Conservation (phyloP, 257 asterid genomes). For the Galeopsis tetrahit region DNA sequence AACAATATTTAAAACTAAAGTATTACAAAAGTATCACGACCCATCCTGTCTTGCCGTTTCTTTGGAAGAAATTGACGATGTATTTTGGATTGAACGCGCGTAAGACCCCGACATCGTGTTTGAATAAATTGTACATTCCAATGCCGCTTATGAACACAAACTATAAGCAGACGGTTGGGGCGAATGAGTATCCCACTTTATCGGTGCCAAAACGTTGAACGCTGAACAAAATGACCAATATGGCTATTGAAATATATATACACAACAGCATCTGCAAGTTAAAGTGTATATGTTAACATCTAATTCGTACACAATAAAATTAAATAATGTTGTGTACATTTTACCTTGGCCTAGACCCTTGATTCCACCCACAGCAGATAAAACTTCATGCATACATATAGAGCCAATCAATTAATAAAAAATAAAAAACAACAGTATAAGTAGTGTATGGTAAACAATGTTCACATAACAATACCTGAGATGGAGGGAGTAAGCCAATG, state of each 20-base stretch:
- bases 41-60: slow-evolving; percentile 71
- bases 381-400: slow-evolving; percentile 48
- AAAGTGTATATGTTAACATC: neutral
- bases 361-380: slow-evolving; percentile 79
- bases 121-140: slow-evolving; percentile 61
- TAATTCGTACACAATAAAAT: too few species aligned
- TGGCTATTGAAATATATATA: slow-evolving; percentile 52
- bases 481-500: slow-evolving; percentile 87
- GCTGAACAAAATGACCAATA: slow-evolving; percentile 52
- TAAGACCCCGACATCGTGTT: slow-evolving; percentile 46
- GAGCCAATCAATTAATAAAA: neutral
- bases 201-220: slow-evolving; percentile 77
- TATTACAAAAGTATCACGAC: neutral
- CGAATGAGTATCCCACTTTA: slow-evolving; percentile 71
- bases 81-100: slow-evolving; percentile 67
- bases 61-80: slow-evolving; percentile 55
- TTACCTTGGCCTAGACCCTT: slow-evolving; percentile 37
- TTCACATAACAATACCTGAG: slow-evolving; percentile 45
- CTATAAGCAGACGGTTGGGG: slow-evolving; percentile 67
- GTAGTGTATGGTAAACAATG: too few species aligned
- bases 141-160: slow-evolving; percentile 50
- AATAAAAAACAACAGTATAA: neutral
- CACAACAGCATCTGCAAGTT: slow-evolving; percentile 50
- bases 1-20: too few species aligned
- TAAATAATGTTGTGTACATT: neutral